Percentiles rank a stretch among this genome's conserved stretches.
Evolutionary conservation across 257 asterid species (phyloP).

Genomic region (Fraxinus excelsior): DNA sequence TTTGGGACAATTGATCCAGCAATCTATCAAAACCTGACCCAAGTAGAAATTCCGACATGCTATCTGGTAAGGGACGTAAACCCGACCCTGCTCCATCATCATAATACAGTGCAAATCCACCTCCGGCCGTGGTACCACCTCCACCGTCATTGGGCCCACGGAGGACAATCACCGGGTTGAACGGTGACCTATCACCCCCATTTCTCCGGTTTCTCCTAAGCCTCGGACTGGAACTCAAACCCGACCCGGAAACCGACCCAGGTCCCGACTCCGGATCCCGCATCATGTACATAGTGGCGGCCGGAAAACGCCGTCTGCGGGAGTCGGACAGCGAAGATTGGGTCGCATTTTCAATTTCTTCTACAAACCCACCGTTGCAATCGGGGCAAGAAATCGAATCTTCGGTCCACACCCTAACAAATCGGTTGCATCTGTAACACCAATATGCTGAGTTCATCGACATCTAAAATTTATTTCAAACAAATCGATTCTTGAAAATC

Average conservation of each 20-base stretch:
- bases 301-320: conserved; percentile 62
- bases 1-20: conserved; percentile 68
- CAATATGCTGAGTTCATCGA: conserved; percentile 64
- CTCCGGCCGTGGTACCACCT: conserved; percentile 37
- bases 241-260: conserved; percentile 34
- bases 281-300: conserved; percentile 58
- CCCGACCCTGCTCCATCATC: conserved; percentile 92
- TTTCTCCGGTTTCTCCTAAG: conserved; percentile 65
- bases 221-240: conserved; percentile 51
- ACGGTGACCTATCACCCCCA: conserved; percentile 78
- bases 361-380: conserved; percentile 71
- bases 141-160: conserved; percentile 60
- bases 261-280: conserved; percentile 48
- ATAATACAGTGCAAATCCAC: conserved; percentile 70
- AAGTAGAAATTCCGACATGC: conserved; percentile 74
- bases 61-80: conserved; percentile 66
- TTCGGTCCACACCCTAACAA: conserved; percentile 51
- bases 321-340: conserved; percentile 59
- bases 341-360: conserved; percentile 55
- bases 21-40: conserved; percentile 91
- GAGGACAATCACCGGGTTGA: conserved; percentile 83
- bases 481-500: conserved; percentile 3
- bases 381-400: conserved; percentile 69
- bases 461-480: conserved; percentile 12
- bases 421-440: conserved; percentile 76